Evolutionary conservation across 441 rosid genomes (phyloP).

Genomic region (Flueggea neowawraea): DNA sequence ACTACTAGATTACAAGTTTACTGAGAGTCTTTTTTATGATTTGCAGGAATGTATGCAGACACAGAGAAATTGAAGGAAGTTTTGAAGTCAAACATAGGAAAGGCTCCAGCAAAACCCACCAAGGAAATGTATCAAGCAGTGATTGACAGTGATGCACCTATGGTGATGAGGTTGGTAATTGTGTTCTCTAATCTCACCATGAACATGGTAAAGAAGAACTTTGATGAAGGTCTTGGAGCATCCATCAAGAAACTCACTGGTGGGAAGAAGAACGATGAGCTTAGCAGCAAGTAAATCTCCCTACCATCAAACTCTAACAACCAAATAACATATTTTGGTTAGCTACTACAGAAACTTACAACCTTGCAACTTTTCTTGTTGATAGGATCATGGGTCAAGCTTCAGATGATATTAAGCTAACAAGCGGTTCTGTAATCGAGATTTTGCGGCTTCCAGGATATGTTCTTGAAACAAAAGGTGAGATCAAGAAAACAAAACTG

Average conservation of each 20-base stretch:
- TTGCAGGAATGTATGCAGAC: conserved; percentile 42
- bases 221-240: conserved; percentile 43
- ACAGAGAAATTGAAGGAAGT: conserved; percentile 36
- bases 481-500: background rate
- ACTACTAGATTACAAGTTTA: too few relatives aligned
- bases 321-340: background rate
- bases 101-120: conserved; percentile 33
- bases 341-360: background rate
- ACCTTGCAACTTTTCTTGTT: conserved; percentile 5
- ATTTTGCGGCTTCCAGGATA: conserved; percentile 41
- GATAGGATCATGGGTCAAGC: conserved; percentile 41
- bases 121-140: conserved; percentile 40
- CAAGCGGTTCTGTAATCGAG: conserved; percentile 41
- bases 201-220: conserved; percentile 38
- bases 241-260: conserved; percentile 38
- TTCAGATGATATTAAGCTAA: conserved; percentile 42
- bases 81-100: conserved; percentile 29
- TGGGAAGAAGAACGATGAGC: conserved; percentile 39
- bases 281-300: conserved; percentile 29
- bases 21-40: background rate
- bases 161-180: conserved; percentile 39
- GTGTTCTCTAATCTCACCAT: conserved; percentile 41
- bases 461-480: conserved; percentile 39
- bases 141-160: conserved; percentile 36
- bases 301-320: background rate